Evolutionary conservation across 1,284 basidiomycete genomes (phyloP), one percentile per base, ranked within the genome.

Genomic region (Leccinum pallidistipes): DNA sequence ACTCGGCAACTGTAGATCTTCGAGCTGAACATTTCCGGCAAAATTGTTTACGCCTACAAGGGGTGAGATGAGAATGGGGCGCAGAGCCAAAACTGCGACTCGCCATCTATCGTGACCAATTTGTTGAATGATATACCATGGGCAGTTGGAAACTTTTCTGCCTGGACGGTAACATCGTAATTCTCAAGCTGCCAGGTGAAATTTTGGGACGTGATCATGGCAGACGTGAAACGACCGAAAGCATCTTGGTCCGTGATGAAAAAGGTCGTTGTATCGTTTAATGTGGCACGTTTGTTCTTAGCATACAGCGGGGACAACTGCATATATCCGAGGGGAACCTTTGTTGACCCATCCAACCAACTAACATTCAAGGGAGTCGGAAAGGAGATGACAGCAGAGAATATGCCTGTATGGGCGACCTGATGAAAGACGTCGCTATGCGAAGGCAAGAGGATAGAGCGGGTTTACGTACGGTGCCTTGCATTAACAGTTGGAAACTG

Each of bases 171-270:
- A 55, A 92, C 78, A 67, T 82, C 80, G 45, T 81, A 73, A 65
- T 83, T 87, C 29, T 77, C 69, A 56, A 93, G 74, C 63, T 81
- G 80, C 91, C 91, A 93, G 3, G 86, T 91, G 68, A 93, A 92
- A 63, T 83, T 85, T 49, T 78, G 76, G 60, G 84, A 80, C 0
- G 87, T 91, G 70, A 93, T 89, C 81, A 93, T 78, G 16, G 77
- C 71, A 38, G 73, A 72, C 4, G 86, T 80, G 71, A 90, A 90
- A 36, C 72, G 76, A 60, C 82, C 82, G 66, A 90, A 90, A 9
- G 82, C 81, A 38, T 69, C 71, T 67, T 83, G 73, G 66, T 90
- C 78, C 0, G 69, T 69, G 66, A 90, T 86, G 14, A 69, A 75
- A 73, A 90, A 90, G 1, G 72, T 76, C 1, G 81, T 83, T 0